Conservation (phyloP, 257 asterid species). For the Buddleja alternifolia region DNA sequence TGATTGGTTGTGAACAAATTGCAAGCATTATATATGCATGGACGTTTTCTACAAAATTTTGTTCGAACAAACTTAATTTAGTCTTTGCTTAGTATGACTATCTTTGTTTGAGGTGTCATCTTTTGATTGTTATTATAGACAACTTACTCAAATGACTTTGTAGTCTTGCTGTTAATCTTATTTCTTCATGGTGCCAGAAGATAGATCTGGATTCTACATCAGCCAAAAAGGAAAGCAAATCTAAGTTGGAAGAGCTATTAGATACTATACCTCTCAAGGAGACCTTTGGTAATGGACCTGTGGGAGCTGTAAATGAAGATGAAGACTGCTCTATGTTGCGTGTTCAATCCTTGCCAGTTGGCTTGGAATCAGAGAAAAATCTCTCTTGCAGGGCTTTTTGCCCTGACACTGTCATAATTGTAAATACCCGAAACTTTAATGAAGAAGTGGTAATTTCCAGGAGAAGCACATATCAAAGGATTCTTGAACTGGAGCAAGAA, state of each 20-base stretch:
- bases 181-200: conserved; percentile 45
- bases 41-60: conserved; percentile 2
- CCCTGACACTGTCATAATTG: conserved; percentile 61
- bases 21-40: background rate
- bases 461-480: conserved; percentile 86
- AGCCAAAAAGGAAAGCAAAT: conserved; percentile 38
- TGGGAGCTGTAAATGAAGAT: conserved; percentile 45
- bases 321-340: conserved; percentile 48
- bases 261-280: conserved; percentile 56
- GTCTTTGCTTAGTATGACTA: conserved; percentile 1
- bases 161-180: conserved; percentile 22
- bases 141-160: conserved; percentile 19
- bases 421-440: conserved; percentile 77
- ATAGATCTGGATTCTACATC: conserved; percentile 45
- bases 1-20: background rate
- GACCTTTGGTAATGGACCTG: conserved; percentile 38
- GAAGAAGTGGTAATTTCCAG: conserved; percentile 91
- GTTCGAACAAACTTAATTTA: conserved; percentile 12
- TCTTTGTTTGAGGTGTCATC: conserved; percentile 26
- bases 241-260: conserved; percentile 57
- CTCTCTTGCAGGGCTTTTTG: conserved; percentile 42
- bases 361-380: conserved; percentile 50
- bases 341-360: conserved; percentile 42
- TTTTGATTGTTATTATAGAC: conserved; percentile 22
- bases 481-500: conserved; percentile 82